Base-by-base conservation (phyloP, 371 early-diverging fungal genomes). In the Apophysomyces ossiformis region DNA sequence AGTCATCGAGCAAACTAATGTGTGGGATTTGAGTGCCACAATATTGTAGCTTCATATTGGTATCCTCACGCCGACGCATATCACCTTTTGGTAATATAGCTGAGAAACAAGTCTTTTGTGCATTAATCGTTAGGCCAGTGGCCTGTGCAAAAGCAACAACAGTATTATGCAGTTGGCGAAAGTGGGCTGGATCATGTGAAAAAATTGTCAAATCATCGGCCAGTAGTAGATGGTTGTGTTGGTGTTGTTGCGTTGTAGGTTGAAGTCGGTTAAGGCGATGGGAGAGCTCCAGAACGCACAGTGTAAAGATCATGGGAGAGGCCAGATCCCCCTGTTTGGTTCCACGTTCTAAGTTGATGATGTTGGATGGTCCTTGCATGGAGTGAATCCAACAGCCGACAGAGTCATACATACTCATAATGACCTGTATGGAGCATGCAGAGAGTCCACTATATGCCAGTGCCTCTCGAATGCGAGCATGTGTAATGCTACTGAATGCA, bases 221-320 rank as follows among this genome's bases (percentile, higher is more conserved):
- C 1, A 50, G 50, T 3, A 50, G 21, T 7, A 50, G 26, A 50
- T 50, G 50, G 50, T 50, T 50, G 21, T 50, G 50, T 8, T 50
- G 50, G 9, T 50, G 50, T 9, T 50, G 50, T 26, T 50, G 50
- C 1, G 21, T 18, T 7, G 21, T 2, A n/a, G 50, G 50, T 21
- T 50, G 50, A 5, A 50, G 50, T 9, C 16, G n/a, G 21, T 50
- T 50, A 26, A 50, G 50, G 7, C 50, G 50, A 50, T 50, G 50
- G 6, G 21, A 18, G 0, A 50, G 21, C 9, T 32, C 50, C 35
- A 50, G 9, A 7, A 50, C 6, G 4, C 21, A 50, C 1, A 50
- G 9, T 2, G 41, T 41, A 41, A 41, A 41, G 41, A 41, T 41
- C 41, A 41, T 41, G 13, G 41, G 41, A 1, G 50, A 50, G 5